Evolutionary conservation across 257 asterid genomes (phyloP).

Genomic region (Nicotiana noctiflora): DNA sequence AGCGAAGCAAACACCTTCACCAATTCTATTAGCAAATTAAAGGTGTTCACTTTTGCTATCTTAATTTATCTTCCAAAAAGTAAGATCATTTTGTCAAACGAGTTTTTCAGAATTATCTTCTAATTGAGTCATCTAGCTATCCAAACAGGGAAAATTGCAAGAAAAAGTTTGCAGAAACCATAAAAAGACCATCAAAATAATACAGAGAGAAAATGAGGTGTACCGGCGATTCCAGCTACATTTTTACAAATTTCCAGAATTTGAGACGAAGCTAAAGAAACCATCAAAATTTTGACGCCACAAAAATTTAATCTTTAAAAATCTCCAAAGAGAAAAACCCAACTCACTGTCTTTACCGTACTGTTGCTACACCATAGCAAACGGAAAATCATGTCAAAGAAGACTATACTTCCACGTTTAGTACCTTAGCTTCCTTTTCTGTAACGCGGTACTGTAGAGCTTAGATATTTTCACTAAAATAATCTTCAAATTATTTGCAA

Average conservation of each 20-base stretch:
- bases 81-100: too few relatives aligned
- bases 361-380: too few relatives aligned
- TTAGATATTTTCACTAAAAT: not conserved
- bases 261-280: constrained; percentile 10
- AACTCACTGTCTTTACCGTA: not conserved
- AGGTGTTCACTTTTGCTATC: not conserved
- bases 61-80: not conserved
- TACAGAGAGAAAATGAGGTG: not conserved
- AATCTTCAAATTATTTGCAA: too few relatives aligned
- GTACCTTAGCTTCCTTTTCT: too few relatives aligned
- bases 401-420: too few relatives aligned
- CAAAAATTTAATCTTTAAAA: not conserved
- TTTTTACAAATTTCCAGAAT: constrained; percentile 26
- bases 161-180: not conserved
- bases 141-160: too few relatives aligned
- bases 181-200: too few relatives aligned
- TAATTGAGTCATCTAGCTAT: too few relatives aligned
- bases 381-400: too few relatives aligned
- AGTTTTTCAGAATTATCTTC: not conserved
- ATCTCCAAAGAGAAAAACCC: not conserved
- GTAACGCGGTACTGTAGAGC: not conserved
- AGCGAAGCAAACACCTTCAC: not conserved
- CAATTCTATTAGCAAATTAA: not conserved
- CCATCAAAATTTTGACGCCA: constrained; percentile 12
- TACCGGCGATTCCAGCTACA: constrained; percentile 56